A percentile compares a stretch with the other conserved stretches of the same genome.
Conservation (phyloP, 768 basidiomycete genomes). For the Tulasnella sp. region DNA sequence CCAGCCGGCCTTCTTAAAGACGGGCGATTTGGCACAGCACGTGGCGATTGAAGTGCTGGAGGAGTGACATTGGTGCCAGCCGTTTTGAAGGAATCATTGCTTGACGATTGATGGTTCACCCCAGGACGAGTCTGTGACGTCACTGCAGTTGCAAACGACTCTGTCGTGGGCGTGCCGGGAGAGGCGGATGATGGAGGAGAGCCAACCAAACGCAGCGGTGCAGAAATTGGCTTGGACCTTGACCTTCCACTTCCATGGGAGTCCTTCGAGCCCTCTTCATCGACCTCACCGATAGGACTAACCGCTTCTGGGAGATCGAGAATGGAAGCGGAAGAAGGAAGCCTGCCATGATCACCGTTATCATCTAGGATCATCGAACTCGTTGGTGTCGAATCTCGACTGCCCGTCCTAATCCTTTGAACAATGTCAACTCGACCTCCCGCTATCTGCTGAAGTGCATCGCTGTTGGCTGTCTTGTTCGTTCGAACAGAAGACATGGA, state of each 20-base stretch:
- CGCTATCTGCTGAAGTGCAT: slow-evolving; percentile 50
- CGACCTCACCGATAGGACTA: slow-evolving; percentile 2
- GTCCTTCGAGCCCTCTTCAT: slow-evolving; percentile 8
- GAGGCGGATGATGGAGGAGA: background rate
- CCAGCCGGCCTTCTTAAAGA: background rate
- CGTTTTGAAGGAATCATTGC: slow-evolving; percentile 7
- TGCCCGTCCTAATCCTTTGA: slow-evolving; percentile 29
- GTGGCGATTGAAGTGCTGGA: background rate
- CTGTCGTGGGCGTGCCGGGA: slow-evolving; percentile 7
- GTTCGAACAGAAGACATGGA: slow-evolving; percentile 35
- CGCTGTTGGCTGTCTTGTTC: slow-evolving; percentile 53
- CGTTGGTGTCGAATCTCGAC: slow-evolving; percentile 1
- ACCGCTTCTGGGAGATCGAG: background rate
- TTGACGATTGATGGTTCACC: background rate
- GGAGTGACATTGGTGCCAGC: slow-evolving; percentile 4
- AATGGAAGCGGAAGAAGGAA: slow-evolving; percentile 27
- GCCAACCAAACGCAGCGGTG: too few relatives aligned
- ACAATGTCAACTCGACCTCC: slow-evolving; percentile 58
- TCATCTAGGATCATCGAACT: slow-evolving; percentile 17
- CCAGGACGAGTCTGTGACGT: slow-evolving; percentile 1
- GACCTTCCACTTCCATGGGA: background rate
- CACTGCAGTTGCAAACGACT: slow-evolving; percentile 1
- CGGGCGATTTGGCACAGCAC: background rate
- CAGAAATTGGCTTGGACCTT: background rate
- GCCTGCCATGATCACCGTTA: background rate